Evolutionary conservation across 73 alveolate genomes (phyloP).

Genomic region (Breviolum minutum): DNA sequence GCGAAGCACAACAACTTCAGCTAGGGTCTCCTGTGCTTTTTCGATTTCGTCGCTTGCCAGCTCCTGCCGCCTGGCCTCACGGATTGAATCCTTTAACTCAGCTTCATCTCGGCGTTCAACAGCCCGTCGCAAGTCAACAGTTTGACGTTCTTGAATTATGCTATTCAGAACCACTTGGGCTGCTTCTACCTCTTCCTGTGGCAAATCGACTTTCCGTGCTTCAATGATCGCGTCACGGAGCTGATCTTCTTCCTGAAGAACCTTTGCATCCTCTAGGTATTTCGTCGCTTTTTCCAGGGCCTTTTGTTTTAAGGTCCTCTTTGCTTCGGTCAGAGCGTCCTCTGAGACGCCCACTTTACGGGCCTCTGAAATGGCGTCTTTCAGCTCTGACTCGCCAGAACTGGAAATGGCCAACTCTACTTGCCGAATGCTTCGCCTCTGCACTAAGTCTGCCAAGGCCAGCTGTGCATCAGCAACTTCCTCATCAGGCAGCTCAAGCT

Average conservation of each 20-base stretch:
- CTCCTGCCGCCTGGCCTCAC: constrained; percentile 67
- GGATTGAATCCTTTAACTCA: constrained; percentile 44
- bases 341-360: constrained; percentile 59
- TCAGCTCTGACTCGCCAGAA: constrained; percentile 47
- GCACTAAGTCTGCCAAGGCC: constrained; percentile 29
- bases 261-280: constrained; percentile 38
- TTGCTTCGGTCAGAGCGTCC: constrained; percentile 21
- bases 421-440: constrained; percentile 28
- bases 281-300: constrained; percentile 5
- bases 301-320: constrained; percentile 44
- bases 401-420: constrained; percentile 26
- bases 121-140: constrained; percentile 42
- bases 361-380: constrained; percentile 51
- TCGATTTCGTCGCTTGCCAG: constrained; percentile 36
- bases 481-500: constrained; percentile 70
- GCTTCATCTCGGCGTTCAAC: constrained; percentile 27
- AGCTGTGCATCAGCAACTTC: constrained; percentile 34
- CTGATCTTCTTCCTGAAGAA: constrained; percentile 56
- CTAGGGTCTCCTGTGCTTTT: constrained; percentile 37
- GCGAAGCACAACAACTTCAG: neutral
- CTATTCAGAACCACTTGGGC: constrained; percentile 14
- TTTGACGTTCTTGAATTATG: neutral
- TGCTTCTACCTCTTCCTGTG: constrained; percentile 40
- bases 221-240: constrained; percentile 43
- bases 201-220: constrained; percentile 46